These are phyloP conservation scores for Apiotrichum gracile DNA, from an alignment of 1,284 basidiomycete genomes.

Conservation along the genomic window DNA sequence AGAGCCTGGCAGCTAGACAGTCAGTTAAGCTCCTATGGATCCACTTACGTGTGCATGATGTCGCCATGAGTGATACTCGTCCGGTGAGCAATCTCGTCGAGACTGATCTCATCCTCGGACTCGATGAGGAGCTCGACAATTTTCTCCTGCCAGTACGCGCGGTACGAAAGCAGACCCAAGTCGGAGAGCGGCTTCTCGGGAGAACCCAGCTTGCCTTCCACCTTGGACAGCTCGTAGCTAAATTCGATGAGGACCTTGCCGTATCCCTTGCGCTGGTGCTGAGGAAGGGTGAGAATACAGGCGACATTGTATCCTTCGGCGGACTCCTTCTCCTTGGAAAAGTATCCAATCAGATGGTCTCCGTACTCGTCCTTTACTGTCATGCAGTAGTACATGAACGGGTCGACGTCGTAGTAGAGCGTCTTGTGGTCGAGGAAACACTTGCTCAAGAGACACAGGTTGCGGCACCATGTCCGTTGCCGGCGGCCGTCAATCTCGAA, in stretches of 20 bases:
- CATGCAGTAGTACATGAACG: conserved; percentile 99
- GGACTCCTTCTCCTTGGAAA: conserved; percentile 98
- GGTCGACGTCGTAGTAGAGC: conserved; percentile 98
- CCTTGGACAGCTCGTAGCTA: conserved; percentile 95
- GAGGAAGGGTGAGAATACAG: conserved; percentile 95
- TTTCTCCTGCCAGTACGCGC: conserved; percentile 96
- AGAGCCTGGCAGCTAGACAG: conserved; percentile 74
- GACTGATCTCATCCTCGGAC: conserved; percentile 66
- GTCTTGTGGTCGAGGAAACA: conserved; percentile 99
- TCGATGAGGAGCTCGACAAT: conserved; percentile 86
- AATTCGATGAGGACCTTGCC: conserved; percentile 97
- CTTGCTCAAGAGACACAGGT: conserved; percentile 92
- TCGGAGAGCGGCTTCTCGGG: conserved; percentile 98
- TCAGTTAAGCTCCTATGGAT: conserved; percentile 27
- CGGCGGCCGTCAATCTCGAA: conserved; percentile 97
- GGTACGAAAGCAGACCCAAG: conserved; percentile 85
- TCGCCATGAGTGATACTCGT: conserved; percentile 96
- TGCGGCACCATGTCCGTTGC: conserved; percentile 94
- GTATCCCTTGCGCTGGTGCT: conserved; percentile 93
- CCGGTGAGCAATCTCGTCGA: conserved; percentile 95
- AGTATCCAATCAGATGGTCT: conserved; percentile 94
- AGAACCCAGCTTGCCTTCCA: conserved; percentile 89
- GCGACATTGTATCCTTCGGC: conserved; percentile 98
- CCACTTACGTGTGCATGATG: conserved; percentile 88
- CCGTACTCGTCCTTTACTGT: conserved; percentile 83